Evolutionary conservation across 768 basidiomycete genomes (phyloP).

Genomic region (Amanita brunnescens): DNA sequence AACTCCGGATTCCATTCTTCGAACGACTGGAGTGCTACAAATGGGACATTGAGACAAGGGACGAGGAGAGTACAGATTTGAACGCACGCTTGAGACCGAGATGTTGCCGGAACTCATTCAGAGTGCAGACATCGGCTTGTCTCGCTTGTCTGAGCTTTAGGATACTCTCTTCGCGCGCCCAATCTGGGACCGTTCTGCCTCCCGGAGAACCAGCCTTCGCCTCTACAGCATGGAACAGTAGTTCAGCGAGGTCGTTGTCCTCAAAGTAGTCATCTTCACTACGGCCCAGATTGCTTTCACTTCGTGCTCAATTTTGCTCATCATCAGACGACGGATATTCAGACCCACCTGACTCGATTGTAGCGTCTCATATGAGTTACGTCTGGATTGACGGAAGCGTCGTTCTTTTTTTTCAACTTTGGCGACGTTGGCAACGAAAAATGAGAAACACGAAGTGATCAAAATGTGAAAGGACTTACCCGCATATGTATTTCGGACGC

Average conservation of each 20-base stretch:
- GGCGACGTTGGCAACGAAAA: no score
- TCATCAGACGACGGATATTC: not conserved
- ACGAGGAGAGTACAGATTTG: not conserved
- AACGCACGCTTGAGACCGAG: conserved; percentile 15
- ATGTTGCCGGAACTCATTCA: conserved; percentile 16
- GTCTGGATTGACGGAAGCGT: conserved; percentile 3
- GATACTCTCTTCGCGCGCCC: conserved; percentile 5
- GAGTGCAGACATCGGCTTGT: conserved; percentile 9
- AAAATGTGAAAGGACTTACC: not conserved
- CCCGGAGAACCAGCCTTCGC: conserved; percentile 8
- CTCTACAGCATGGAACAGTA: conserved; percentile 16
- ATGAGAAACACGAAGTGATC: no score
- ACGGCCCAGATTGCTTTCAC: conserved; percentile 10
- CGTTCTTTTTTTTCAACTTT: not conserved
- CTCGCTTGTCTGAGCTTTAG: conserved; percentile 11
- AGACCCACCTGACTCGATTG: conserved; percentile 8
- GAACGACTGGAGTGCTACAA: conserved; percentile 19
- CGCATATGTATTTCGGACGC: no score
- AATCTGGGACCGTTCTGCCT: not conserved
- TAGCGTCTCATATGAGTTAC: conserved; percentile 9
- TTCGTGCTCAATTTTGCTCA: not conserved
- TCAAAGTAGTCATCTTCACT: conserved; percentile 13
- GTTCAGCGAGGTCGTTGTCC: conserved; percentile 14
- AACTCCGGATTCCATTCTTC: conserved; percentile 25
- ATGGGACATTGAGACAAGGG: not conserved